These are phyloP conservation scores for Suillus paluster DNA, from an alignment of 768 basidiomycete species.

Conservation along the genomic window DNA sequence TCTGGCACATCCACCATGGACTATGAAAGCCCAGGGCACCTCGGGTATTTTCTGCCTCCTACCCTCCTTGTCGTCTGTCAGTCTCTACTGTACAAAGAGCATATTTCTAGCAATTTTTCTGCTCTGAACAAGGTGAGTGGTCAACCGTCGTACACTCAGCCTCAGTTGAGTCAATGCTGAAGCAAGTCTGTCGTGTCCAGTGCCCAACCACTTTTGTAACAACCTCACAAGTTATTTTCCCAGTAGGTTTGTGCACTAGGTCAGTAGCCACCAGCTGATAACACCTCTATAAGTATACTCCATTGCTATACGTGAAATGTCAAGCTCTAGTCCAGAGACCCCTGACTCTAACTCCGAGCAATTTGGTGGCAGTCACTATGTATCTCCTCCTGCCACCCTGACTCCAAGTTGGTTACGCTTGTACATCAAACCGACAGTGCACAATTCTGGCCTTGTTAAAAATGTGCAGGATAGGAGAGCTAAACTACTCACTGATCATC, in stretches of 20 bases:
- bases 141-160: not conserved
- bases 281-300: no score
- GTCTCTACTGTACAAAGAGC: not conserved
- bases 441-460: not conserved
- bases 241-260: no score
- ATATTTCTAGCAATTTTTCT: not conserved
- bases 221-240: no score
- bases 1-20: not conserved
- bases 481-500: not conserved
- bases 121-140: not conserved
- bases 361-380: not conserved
- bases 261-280: no score
- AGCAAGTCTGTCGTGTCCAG: not conserved
- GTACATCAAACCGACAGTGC: not conserved
- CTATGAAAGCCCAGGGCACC: not conserved
- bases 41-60: not conserved
- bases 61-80: not conserved
- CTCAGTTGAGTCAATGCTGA: not conserved
- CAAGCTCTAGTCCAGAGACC: not conserved
- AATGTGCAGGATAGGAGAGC: not conserved
- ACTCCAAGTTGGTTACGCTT: not conserved
- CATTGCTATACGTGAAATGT: no score
- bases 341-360: not conserved
- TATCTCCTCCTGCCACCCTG: not conserved
- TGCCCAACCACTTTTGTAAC: no score